A percentile compares a stretch with the other conserved stretches of the same genome.
Evolutionary conservation across 257 asterid genomes (phyloP).

Genomic region (Nyctanthes arbortristis): DNA sequence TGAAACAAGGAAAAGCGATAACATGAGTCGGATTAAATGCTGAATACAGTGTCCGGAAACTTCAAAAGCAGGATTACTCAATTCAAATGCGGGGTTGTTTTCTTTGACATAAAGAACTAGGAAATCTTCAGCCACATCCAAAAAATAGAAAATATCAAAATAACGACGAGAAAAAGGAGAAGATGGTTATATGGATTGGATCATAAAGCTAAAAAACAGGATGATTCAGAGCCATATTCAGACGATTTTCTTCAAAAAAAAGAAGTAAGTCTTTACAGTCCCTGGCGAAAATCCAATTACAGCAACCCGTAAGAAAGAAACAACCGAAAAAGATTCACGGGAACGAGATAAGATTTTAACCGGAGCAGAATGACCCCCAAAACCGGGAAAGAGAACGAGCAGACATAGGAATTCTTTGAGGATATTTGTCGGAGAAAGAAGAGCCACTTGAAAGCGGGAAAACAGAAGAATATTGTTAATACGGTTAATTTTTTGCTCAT

Average conservation of each 20-base stretch:
- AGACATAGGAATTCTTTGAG: neutral
- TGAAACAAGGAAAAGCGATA: neutral
- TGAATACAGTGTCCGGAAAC: neutral
- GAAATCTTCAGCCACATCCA: neutral
- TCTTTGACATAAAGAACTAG: neutral
- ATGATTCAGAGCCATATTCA: no score
- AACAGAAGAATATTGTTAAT: neutral
- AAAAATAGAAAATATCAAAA: no score
- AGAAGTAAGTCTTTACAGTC: no score
- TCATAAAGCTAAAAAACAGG: no score
- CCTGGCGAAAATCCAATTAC: neutral
- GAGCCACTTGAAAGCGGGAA: neutral
- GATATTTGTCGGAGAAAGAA: neutral
- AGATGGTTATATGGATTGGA: no score
- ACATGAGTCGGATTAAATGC: neutral
- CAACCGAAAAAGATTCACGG: neutral
- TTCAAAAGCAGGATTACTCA: neutral
- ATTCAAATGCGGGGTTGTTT: neutral
- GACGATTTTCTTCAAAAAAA: no score
- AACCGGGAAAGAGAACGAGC: neutral
- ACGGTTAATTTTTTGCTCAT: neutral
- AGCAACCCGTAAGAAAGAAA: neutral
- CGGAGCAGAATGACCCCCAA: neutral
- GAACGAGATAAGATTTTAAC: neutral
- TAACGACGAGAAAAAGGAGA: no score